Conservation (phyloP, 139 green algal genomes). For the Axilococcus clingmanii region DNA sequence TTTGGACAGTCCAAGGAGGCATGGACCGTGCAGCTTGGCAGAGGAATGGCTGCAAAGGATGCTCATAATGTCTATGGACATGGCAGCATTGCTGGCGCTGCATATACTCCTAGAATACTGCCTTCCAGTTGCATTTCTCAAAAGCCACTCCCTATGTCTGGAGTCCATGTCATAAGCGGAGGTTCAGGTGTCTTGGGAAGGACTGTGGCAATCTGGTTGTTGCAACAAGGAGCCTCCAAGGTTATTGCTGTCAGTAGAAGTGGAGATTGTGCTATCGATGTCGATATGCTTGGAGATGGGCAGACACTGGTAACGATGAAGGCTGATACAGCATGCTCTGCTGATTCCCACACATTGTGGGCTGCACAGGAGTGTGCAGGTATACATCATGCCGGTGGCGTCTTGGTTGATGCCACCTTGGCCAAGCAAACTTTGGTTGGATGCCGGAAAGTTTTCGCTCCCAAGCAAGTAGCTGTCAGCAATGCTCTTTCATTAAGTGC, state of each 20-base stretch:
- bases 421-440: slow-evolving; percentile 36
- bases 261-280: neutral
- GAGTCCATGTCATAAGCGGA: slow-evolving; percentile 9
- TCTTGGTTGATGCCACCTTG: slow-evolving; percentile 57
- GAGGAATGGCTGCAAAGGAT: neutral
- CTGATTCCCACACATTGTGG: neutral
- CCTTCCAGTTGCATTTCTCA: neutral
- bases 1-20: neutral
- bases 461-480: slow-evolving; percentile 3
- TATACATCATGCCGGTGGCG: slow-evolving; percentile 49
- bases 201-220: slow-evolving; percentile 12
- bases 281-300: neutral
- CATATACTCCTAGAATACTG: slow-evolving; percentile 9
- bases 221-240: slow-evolving; percentile 3
- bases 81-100: neutral
- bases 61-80: slow-evolving; percentile 12
- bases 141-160: neutral
- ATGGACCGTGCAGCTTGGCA: neutral
- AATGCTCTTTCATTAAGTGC: neutral
- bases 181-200: slow-evolving; percentile 19
- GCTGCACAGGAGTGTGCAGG: neutral
- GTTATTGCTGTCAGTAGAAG: slow-evolving; percentile 13
- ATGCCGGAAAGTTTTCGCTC: slow-evolving; percentile 8
- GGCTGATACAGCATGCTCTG: neutral
- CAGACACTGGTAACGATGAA: neutral